phyloP scores from a whole-genome alignment of 106 monocot species.

The Vanilla planifolia region DNA sequence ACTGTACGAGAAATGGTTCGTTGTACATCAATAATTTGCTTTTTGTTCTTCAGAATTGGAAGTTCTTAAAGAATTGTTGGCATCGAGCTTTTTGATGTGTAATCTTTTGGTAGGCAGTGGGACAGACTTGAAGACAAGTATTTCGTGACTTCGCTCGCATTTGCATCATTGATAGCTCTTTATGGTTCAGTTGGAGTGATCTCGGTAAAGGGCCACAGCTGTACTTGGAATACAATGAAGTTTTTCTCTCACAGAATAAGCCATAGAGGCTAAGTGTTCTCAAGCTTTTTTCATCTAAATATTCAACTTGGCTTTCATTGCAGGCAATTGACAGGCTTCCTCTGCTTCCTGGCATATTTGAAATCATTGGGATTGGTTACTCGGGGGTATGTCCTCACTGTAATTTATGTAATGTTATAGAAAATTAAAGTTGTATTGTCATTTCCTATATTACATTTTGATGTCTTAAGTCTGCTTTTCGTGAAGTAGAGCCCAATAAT shows the following conservation, averaged over 20 bases:
- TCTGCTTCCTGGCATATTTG: constrained; percentile 73
- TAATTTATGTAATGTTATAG: too few relatives aligned
- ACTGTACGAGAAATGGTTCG: constrained; percentile 47
- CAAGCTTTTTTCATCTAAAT: background rate
- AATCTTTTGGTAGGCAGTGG: constrained; percentile 54
- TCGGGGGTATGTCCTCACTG: constrained; percentile 61
- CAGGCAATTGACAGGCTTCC: constrained; percentile 99
- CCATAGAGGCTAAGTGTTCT: background rate
- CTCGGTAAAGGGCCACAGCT: constrained; percentile 31
- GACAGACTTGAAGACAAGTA: constrained; percentile 83
- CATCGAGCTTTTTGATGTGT: background rate
- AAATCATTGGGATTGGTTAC: constrained; percentile 89
- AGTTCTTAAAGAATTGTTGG: background rate
- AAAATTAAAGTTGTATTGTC: too few relatives aligned
- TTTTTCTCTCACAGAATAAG: background rate
- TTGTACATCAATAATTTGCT: background rate
- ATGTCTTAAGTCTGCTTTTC: too few relatives aligned
- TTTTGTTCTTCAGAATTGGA: background rate
- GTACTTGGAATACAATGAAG: too few relatives aligned
- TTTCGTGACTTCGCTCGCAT: constrained; percentile 45
- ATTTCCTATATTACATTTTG: too few relatives aligned
- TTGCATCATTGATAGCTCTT: constrained; percentile 48
- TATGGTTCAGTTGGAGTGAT: constrained; percentile 63
- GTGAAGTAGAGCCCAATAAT: too few relatives aligned
- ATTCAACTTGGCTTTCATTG: constrained; percentile 12